Evolutionary conservation across 768 basidiomycete species (phyloP).

Genomic region (Termitomyces sp.): DNA sequence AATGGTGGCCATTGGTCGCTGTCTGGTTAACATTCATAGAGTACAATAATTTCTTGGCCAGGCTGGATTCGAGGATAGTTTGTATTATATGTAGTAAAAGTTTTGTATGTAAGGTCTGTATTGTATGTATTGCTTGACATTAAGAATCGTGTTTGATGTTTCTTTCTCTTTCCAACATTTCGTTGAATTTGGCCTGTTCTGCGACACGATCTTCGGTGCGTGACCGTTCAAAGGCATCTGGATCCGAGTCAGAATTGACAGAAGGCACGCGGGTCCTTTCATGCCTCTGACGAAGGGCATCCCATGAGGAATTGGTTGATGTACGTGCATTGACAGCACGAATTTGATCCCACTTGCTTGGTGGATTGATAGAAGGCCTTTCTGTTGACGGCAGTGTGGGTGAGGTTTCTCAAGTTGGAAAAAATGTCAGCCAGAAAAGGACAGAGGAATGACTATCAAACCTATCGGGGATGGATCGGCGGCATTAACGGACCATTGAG

Average conservation of each 20-base stretch:
- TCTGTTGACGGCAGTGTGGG: constrained; percentile 10
- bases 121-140: constrained; percentile 7
- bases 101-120: constrained; percentile 1
- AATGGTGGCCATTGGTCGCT: constrained; percentile 20
- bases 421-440: neutral
- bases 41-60: neutral
- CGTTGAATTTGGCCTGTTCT: constrained; percentile 59
- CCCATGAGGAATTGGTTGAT: constrained; percentile 59
- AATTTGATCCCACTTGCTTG: constrained; percentile 64
- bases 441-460: neutral
- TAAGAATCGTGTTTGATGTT: constrained; percentile 23
- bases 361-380: constrained; percentile 15
- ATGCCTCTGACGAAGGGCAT: constrained; percentile 58
- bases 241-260: constrained; percentile 2
- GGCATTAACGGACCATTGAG: constrained; percentile 13
- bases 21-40: constrained; percentile 18
- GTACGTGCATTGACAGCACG: constrained; percentile 47
- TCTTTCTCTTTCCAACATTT: constrained; percentile 57
- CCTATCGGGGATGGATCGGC: constrained; percentile 11
- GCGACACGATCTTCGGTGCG: constrained; percentile 31
- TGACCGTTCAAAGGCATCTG: constrained; percentile 5
- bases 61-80: neutral
- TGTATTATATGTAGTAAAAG: neutral
- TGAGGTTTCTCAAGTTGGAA: constrained; percentile 3
- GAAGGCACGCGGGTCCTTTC: constrained; percentile 32